phyloP scores from a whole-genome alignment of 768 basidiomycete genomes.

The Podaxis carcinomalis region DNA sequence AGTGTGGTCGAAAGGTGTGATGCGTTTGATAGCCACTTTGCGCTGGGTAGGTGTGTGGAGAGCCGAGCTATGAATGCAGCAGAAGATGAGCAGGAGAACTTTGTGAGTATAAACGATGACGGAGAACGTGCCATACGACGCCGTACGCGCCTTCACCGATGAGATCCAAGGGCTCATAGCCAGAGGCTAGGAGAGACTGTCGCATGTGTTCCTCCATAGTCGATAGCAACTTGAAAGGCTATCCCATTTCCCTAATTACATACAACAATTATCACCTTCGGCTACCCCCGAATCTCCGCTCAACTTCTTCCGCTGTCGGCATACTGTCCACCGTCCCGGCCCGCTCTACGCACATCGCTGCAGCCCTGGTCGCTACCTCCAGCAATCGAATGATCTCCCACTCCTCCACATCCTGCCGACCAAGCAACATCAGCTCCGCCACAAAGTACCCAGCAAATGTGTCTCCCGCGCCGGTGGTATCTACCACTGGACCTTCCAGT shows the following conservation, averaged over 20 bases:
- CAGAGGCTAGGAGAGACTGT: conserved; percentile 45
- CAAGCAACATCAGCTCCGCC: conserved; percentile 46
- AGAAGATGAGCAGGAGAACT: conserved; percentile 14
- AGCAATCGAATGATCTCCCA: conserved; percentile 31
- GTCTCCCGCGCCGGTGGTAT: conserved; percentile 65
- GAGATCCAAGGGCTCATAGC: conserved; percentile 75
- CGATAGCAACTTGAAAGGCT: conserved; percentile 2
- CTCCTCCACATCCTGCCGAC: conserved; percentile 23
- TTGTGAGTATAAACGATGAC: background rate
- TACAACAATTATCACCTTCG: conserved; percentile 14
- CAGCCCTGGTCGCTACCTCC: conserved; percentile 43
- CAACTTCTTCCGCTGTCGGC: conserved; percentile 38
- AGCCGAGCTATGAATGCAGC: conserved; percentile 49
- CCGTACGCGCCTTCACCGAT: conserved; percentile 97
- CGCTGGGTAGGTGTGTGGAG: conserved; percentile 72
- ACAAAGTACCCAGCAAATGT: conserved; percentile 63
- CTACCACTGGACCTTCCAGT: conserved; percentile 34
- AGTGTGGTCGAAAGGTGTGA: conserved; percentile 91
- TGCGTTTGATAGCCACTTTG: conserved; percentile 94
- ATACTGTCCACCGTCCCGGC: conserved; percentile 56
- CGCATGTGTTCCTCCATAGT: conserved; percentile 25
- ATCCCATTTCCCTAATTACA: conserved; percentile 1
- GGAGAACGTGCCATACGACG: conserved; percentile 59
- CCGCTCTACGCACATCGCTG: conserved; percentile 58
- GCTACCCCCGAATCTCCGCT: conserved; percentile 15